Conservation (phyloP, 2,329 filamentous ascomycete genomes). For the Fusarium citri region DNA sequence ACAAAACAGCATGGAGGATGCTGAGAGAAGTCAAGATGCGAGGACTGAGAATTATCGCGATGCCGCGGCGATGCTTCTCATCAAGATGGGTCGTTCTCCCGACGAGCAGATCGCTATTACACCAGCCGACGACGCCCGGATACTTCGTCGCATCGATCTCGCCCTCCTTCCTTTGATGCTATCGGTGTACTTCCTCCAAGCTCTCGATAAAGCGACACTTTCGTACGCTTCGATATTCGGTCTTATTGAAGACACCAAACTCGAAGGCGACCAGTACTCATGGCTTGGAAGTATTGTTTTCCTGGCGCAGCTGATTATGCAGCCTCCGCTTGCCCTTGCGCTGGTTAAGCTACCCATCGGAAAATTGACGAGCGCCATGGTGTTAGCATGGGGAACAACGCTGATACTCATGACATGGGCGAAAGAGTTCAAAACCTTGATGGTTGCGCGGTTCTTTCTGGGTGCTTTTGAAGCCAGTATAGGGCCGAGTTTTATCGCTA, state of each 20-base stretch:
- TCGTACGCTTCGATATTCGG: slow-evolving; percentile 73
- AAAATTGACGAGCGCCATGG: slow-evolving; percentile 69
- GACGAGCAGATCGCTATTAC: slow-evolving; percentile 50
- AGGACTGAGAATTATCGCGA: slow-evolving; percentile 48
- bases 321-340: slow-evolving; percentile 66
- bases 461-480: slow-evolving; percentile 66
- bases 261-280: slow-evolving; percentile 68
- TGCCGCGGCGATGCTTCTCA: slow-evolving; percentile 59
- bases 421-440: slow-evolving; percentile 60
- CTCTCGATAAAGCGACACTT: slow-evolving; percentile 72
- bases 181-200: slow-evolving; percentile 71
- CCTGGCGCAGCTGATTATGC: slow-evolving; percentile 69
- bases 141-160: slow-evolving; percentile 55
- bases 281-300: slow-evolving; percentile 73
- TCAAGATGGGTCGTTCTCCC: slow-evolving; percentile 53
- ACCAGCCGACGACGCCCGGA: slow-evolving; percentile 50
- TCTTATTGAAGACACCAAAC: slow-evolving; percentile 67
- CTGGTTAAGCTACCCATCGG: slow-evolving; percentile 71
- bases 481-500: slow-evolving; percentile 65
- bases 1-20: slow-evolving; percentile 11
- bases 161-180: slow-evolving; percentile 61
- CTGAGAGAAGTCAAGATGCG: background rate
- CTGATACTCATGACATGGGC: slow-evolving; percentile 65
- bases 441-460: slow-evolving; percentile 66
- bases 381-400: slow-evolving; percentile 66